These are phyloP conservation scores for Lathyrus oleraceus DNA, from an alignment of 306 rosid genomes.

Conservation along the genomic window DNA sequence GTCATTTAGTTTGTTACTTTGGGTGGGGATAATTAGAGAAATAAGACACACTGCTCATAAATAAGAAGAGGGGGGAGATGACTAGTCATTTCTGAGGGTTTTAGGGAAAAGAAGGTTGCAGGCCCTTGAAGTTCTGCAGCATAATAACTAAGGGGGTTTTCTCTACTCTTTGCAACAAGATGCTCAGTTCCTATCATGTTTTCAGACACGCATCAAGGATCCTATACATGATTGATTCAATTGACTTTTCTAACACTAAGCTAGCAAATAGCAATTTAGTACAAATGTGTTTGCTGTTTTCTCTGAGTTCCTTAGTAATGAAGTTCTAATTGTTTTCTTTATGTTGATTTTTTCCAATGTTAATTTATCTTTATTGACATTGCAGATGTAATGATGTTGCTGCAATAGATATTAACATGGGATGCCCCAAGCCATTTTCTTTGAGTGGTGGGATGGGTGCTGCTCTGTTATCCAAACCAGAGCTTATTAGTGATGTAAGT, in stretches of 20 bases:
- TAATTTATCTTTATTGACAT: slow-evolving; percentile 3
- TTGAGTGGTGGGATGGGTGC: slow-evolving; percentile 96
- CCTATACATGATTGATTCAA: neutral
- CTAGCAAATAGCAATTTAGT: slow-evolving; percentile 6
- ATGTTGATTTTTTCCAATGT: neutral
- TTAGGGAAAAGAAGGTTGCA: neutral
- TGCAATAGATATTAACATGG: slow-evolving; percentile 93
- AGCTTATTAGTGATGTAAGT: slow-evolving; percentile 82
- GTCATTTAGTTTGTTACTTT: neutral
- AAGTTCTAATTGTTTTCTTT: neutral
- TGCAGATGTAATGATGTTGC: slow-evolving; percentile 81
- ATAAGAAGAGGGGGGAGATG: neutral
- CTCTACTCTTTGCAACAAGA: neutral
- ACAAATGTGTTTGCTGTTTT: neutral
- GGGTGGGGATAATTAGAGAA: neutral
- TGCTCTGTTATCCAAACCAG: slow-evolving; percentile 74
- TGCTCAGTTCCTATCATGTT: neutral
- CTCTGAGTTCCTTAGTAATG: neutral
- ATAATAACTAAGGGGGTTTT: neutral
- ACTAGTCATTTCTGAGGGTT: neutral
- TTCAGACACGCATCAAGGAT: slow-evolving; percentile 1
- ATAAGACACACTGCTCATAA: neutral
- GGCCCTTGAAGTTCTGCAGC: neutral
- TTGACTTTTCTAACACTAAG: slow-evolving; percentile 14
- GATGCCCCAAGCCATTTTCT: slow-evolving; percentile 91